Conservation (phyloP, 1,284 basidiomycete genomes). For the Testicularia cyperi region DNA sequence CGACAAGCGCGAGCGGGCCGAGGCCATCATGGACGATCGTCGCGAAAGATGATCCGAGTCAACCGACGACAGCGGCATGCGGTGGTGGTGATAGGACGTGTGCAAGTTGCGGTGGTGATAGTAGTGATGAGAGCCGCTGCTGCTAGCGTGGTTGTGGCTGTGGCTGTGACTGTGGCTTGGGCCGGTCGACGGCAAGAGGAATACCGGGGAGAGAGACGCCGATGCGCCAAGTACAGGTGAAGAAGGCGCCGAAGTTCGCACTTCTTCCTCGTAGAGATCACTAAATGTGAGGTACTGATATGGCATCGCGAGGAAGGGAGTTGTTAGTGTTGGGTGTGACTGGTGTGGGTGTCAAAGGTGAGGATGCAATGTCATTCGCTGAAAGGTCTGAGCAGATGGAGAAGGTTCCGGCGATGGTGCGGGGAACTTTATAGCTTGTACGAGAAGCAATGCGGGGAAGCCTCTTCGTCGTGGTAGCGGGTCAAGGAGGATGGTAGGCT, state of each 20-base stretch:
- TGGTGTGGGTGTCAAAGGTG: background rate
- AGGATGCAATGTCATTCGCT: too few species aligned
- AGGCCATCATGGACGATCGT: background rate
- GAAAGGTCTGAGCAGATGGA: too few species aligned
- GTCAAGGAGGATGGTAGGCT: background rate
- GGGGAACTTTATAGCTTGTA: constrained; percentile 1
- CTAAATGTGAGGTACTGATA: constrained; percentile 41
- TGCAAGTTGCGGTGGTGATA: background rate
- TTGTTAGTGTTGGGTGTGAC: background rate
- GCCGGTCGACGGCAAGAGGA: constrained; percentile 11
- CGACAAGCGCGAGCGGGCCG: too few species aligned
- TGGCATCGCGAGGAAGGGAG: constrained; percentile 10
- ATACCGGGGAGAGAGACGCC: constrained; percentile 17
- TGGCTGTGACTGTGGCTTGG: constrained; percentile 2
- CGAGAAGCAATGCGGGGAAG: too few species aligned
- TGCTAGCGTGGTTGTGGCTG: background rate
- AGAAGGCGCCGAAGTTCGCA: constrained; percentile 25
- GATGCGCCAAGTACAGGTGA: constrained; percentile 23
- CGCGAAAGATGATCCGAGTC: background rate
- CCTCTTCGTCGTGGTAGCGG: background rate
- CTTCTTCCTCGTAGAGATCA: constrained; percentile 35
- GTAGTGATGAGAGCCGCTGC: background rate
- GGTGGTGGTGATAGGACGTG: background rate
- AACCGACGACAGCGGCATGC: background rate
- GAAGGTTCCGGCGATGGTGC: background rate